phyloP scores from a whole-genome alignment of 2,329 filamentous ascomycete genomes.

The Aspergillus spinulosporus region DNA sequence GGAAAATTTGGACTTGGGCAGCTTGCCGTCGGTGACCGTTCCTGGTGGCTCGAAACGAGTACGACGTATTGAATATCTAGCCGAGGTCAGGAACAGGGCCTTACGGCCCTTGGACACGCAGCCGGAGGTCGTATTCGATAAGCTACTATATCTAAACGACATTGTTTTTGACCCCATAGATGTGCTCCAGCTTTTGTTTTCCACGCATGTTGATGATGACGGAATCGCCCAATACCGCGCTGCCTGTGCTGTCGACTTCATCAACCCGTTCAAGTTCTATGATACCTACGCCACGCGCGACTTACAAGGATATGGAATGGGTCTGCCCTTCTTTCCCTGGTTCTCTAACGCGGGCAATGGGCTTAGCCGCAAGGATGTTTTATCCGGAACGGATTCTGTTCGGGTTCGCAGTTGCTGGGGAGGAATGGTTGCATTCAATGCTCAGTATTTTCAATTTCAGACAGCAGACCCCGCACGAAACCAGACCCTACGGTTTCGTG shows the following conservation, averaged over 20 bases:
- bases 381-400: conserved; percentile 60
- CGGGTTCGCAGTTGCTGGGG: conserved; percentile 75
- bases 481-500: conserved; percentile 56
- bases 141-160: conserved; percentile 66
- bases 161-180: conserved; percentile 62
- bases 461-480: conserved; percentile 6
- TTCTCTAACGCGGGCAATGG: conserved; percentile 58
- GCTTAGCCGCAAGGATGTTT: conserved; percentile 62
- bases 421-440: conserved; percentile 64
- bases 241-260: conserved; percentile 74
- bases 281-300: conserved; percentile 75
- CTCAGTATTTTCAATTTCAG: conserved; percentile 43
- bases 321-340: conserved; percentile 71
- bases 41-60: conserved; percentile 64
- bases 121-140: conserved; percentile 52
- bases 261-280: conserved; percentile 72
- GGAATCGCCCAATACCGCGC: conserved; percentile 64
- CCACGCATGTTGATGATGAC: conserved; percentile 54
- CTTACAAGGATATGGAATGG: conserved; percentile 66
- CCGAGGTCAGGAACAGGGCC: conserved; percentile 70
- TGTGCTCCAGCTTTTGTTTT: conserved; percentile 61
- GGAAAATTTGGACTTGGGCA: conserved; percentile 57
- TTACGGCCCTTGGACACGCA: conserved; percentile 61
- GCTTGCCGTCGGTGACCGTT: conserved; percentile 60
- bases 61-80: conserved; percentile 72